Evolutionary conservation across 2,329 filamentous ascomycete species (phyloP).

Genomic region (Fusarium neocosmosporiellum): DNA sequence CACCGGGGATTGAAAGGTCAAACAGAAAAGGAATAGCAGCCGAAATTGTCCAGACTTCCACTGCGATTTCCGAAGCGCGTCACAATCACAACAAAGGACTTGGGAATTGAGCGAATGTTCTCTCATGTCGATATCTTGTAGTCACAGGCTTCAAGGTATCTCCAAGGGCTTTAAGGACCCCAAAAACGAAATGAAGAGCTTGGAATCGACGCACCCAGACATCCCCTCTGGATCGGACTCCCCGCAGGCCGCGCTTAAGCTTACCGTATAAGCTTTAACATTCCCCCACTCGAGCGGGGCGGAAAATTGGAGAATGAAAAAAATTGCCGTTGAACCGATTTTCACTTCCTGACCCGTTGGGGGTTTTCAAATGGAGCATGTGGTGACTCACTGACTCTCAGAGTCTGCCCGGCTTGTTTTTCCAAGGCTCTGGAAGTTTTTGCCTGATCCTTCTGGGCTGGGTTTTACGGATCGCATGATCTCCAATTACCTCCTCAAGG

Average conservation of each 20-base stretch:
- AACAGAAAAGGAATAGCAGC: background rate
- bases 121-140: accelerated
- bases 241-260: background rate
- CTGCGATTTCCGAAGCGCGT: background rate
- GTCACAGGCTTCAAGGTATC: background rate
- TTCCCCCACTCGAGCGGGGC: background rate
- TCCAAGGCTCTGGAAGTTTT: background rate
- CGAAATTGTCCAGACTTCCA: background rate
- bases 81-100: background rate
- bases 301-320: background rate
- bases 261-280: background rate
- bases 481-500: background rate
- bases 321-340: background rate
- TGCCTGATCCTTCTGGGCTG: background rate
- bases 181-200: background rate
- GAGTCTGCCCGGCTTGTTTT: background rate
- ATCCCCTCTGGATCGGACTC: background rate
- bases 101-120: background rate
- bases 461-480: background rate
- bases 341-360: background rate
- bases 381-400: background rate
- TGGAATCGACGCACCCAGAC: background rate
- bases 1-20: background rate
- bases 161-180: accelerated
- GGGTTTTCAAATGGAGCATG: background rate